Evolutionary conservation across 2,329 filamentous ascomycete species (phyloP).

Genomic region (Hypoxylon sp.): DNA sequence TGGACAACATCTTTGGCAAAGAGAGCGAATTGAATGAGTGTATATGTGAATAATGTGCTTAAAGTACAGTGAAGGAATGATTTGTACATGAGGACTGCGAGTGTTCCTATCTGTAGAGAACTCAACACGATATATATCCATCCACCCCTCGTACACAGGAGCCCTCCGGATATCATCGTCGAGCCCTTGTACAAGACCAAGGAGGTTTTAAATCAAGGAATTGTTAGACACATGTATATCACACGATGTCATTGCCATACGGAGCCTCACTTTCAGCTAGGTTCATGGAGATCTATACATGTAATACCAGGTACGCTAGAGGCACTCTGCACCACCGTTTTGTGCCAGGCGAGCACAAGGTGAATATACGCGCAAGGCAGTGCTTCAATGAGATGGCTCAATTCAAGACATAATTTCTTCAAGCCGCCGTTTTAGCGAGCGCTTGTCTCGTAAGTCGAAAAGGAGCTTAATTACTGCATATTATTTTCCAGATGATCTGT

Average conservation of each 20-base stretch:
- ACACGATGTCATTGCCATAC: conserved; percentile 25
- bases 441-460: conserved; percentile 8
- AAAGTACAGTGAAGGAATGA: conserved; percentile 17
- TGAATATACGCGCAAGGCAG: neutral
- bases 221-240: conserved; percentile 22
- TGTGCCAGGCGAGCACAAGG: conserved; percentile 34
- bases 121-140: conserved; percentile 25
- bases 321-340: conserved; percentile 49
- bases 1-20: conserved; percentile 35
- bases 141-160: neutral
- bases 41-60: conserved; percentile 12
- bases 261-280: conserved; percentile 31
- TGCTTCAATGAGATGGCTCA: conserved; percentile 13
- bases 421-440: conserved; percentile 4
- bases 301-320: conserved; percentile 33
- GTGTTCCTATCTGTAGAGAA: neutral
- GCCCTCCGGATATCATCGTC: neutral
- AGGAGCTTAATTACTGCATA: neutral
- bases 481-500: conserved; percentile 29
- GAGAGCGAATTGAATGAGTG: conserved; percentile 25
- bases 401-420: conserved; percentile 22
- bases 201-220: conserved; percentile 24
- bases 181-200: neutral
- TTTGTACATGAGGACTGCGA: conserved; percentile 3
- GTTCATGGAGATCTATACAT: conserved; percentile 9